Base-by-base conservation (phyloP, 2,329 filamentous ascomycete genomes). In the Lizonia empirigonia region DNA sequence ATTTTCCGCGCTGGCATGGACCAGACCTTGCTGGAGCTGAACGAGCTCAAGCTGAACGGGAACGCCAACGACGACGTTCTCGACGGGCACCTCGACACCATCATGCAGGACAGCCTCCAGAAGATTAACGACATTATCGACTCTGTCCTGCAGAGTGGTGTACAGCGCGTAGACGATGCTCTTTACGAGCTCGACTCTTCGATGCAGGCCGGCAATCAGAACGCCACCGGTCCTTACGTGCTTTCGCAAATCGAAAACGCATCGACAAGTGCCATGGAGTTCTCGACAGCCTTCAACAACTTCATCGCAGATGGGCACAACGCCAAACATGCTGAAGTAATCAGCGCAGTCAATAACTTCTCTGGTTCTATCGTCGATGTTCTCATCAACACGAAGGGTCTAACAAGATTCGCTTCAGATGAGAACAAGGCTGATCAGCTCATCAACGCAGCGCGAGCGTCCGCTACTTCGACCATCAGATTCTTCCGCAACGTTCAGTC, bases 1-100 rank as follows among this genome's bases (percentile, higher is more conserved):
- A 92, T 97, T 37, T 96, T 96, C 82, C 96, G 97, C 78, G 91
- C 92, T 36, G 92, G 91, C 65, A 95, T 99, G 90, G 94, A 99
- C 70, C 90, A 97, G 77, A 92, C 93, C 3, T 78, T 99, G 50
- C 84, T 97, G 44, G 92, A 97, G 75, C 81, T 99, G 53, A 93
- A 95, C 68, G 91, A 97, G 69, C 78, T 97, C 57, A 91, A 82
- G 84, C 67, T 79, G 39, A 74, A 76, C 39, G 75, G 77, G 30
- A 73, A 75, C 33, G 89, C 87, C 49, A 87, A 85, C 9, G 92
- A 97, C 69, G 79, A 87, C 55, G 91, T 87, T 2, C 80, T 96
- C 46, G 93, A 97, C 68, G 89, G 89, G 26, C 90, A 96, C 72
- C 91, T 99, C 56, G 93, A 97, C 73, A 88, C 88, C 33, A 82